phyloP scores from a whole-genome alignment of 257 asterid genomes.

The Rhazya stricta region DNA sequence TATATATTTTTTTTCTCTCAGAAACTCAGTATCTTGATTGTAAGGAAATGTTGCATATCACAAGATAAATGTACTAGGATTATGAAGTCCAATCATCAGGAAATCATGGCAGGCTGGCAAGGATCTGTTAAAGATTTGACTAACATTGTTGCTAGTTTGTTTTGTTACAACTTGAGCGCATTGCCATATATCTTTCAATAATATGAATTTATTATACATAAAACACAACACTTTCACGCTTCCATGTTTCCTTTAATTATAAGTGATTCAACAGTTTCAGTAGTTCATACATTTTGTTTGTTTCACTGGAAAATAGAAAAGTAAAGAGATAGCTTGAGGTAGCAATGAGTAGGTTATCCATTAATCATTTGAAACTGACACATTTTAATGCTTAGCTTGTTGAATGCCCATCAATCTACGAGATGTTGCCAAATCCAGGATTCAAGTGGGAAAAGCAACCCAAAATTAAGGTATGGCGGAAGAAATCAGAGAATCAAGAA shows the following conservation, averaged over 20 bases:
- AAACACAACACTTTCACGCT: background rate
- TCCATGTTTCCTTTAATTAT: background rate
- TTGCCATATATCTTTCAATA: background rate
- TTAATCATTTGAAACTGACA: slow-evolving; percentile 7
- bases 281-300: background rate
- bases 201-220: background rate
- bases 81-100: background rate
- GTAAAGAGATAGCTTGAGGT: background rate
- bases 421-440: slow-evolving; percentile 65
- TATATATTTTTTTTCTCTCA: background rate
- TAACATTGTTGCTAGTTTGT: background rate
- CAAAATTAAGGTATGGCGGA: slow-evolving; percentile 68
- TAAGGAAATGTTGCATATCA: background rate
- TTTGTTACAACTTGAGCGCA: background rate
- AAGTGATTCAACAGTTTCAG: background rate
- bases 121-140: background rate
- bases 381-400: slow-evolving; percentile 38
- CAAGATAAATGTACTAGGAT: background rate
- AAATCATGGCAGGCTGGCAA: background rate
- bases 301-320: background rate
- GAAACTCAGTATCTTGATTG: background rate
- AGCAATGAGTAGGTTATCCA: background rate
- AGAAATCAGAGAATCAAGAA: slow-evolving; percentile 44
- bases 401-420: slow-evolving; percentile 78
- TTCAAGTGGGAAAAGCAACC: slow-evolving; percentile 77